Base-by-base conservation (phyloP, 2,329 filamentous ascomycete species). In the Aspergillus udagawae region DNA sequence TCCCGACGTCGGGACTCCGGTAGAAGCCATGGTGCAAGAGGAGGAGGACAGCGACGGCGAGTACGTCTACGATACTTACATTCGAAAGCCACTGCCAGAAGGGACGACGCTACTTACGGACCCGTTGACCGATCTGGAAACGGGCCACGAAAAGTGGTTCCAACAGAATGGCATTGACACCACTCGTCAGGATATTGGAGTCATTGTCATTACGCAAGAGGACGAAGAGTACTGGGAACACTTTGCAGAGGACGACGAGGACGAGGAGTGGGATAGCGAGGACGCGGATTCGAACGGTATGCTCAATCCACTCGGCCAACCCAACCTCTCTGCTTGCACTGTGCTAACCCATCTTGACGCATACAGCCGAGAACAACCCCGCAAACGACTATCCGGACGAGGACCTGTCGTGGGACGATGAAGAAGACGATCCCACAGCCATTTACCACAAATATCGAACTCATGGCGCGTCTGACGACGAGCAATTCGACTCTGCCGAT, bases 41-140 rank as follows among this genome's bases (percentile, higher is more conserved):
- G 74, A 77, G 23, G 75, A 78, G 9, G 76, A 78, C 21, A 75
- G 76, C 21, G 79, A 80, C n/a, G 73, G 68, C 23, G 82, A 83
- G 48, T 86, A 83, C 66, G 82, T 86, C 56, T 86, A 85, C 68
- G 84, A 86, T 63, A 84, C 82, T 9, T 86, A 86, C 67, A 73
- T 86, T 45, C 81, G 83, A 2, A 75, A 79, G 20, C 73, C 70
- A n/a, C 60, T 77, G 20, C 66, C 71, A 2, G 67, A 71, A n/a
- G 58, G 62, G 20, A 65, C 70, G 20, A 65, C 70, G 9, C 61
- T 71, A 49, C 57, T 73, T 56, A 73, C 65, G 14, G 73, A 77
- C 58, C 71, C 73, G 0, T 57, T 72, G n/a, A 64, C 63, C 17
- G 67, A 70, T 45, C 52, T 66, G 2, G 65, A 71, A 53, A 58